Conservation (phyloP, 106 monocot species). For the Apostasia shenzhenica region DNA sequence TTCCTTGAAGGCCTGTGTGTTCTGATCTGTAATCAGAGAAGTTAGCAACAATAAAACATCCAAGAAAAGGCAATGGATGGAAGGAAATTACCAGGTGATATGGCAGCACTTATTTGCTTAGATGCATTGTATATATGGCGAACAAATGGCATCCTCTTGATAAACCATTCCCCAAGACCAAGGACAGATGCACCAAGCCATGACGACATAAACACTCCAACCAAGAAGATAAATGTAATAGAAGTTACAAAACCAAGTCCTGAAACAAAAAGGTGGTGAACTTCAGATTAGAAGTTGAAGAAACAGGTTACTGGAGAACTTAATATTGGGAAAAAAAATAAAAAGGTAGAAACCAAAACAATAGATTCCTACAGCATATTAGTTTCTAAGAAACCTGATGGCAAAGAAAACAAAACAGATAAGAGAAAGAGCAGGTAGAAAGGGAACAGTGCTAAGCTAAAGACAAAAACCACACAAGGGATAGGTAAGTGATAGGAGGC, state of each 20-base stretch:
- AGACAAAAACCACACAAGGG: too few relatives aligned
- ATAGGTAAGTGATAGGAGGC: too few relatives aligned
- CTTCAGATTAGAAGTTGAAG: neutral
- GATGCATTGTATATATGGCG: conserved; percentile 92
- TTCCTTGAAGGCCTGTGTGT: conserved; percentile 88
- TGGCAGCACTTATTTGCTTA: conserved; percentile 87
- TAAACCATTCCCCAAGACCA: conserved; percentile 88
- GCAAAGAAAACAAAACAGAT: too few relatives aligned
- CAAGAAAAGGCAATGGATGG: neutral
- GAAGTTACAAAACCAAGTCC: conserved; percentile 92
- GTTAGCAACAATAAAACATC: conserved; percentile 12
- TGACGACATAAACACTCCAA: conserved; percentile 93
- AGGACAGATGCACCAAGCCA: conserved; percentile 93
- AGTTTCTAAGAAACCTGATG: too few relatives aligned
- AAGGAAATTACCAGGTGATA: conserved; percentile 71
- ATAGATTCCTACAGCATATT: too few relatives aligned
- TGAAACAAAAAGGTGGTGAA: conserved; percentile 9
- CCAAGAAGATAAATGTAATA: conserved; percentile 79
- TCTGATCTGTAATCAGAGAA: conserved; percentile 53
- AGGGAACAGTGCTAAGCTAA: too few relatives aligned
- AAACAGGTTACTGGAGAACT: neutral
- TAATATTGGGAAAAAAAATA: too few relatives aligned
- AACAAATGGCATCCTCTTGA: conserved; percentile 92
- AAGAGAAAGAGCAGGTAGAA: too few relatives aligned
- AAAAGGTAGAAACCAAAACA: too few relatives aligned